A percentile compares a stretch with the other conserved stretches of the same genome.
These are phyloP conservation scores for Knoxdaviesia proteae DNA, from an alignment of 2,329 filamentous ascomycete genomes.

Conservation along the genomic window DNA sequence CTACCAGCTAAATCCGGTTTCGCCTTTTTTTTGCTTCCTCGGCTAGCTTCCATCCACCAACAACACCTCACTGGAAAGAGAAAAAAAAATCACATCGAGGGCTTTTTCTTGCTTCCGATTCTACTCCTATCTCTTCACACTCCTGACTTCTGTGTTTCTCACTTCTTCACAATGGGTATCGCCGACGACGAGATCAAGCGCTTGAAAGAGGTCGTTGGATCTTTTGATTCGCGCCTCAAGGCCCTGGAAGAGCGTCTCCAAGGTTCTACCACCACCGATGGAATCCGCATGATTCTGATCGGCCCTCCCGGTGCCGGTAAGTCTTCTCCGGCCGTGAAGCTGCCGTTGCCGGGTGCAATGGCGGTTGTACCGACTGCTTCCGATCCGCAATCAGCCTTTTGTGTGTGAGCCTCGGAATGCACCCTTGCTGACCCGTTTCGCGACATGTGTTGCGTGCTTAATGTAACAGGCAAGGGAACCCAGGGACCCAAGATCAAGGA, in stretches of 20 bases:
- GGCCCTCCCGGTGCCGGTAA: constrained; percentile 91
- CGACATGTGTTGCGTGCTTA: constrained; percentile 1
- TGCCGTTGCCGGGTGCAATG: neutral
- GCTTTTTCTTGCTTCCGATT: no score
- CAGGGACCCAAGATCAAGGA: constrained; percentile 97
- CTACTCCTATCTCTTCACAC: no score
- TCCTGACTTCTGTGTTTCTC: no score
- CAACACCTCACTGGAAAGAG: neutral
- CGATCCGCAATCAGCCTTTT: no score
- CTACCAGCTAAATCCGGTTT: neutral
- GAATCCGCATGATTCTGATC: constrained; percentile 92
- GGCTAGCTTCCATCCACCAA: neutral
- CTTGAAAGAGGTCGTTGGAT: constrained; percentile 65
- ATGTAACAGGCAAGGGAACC: constrained; percentile 71
- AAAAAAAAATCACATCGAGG: neutral
- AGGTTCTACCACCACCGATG: constrained; percentile 33
- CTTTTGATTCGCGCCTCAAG: constrained; percentile 71
- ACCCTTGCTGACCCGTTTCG: neutral
- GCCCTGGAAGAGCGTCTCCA: constrained; percentile 59
- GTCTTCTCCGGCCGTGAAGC: constrained; percentile 13
- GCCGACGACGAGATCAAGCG: constrained; percentile 69
- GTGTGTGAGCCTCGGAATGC: neutral
- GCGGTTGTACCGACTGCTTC: neutral
- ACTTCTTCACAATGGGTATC: constrained; percentile 53
- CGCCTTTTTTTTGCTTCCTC: neutral